Base-by-base conservation (phyloP, 148 eudicot genomes). In the Fagopyrum homotropicum region DNA sequence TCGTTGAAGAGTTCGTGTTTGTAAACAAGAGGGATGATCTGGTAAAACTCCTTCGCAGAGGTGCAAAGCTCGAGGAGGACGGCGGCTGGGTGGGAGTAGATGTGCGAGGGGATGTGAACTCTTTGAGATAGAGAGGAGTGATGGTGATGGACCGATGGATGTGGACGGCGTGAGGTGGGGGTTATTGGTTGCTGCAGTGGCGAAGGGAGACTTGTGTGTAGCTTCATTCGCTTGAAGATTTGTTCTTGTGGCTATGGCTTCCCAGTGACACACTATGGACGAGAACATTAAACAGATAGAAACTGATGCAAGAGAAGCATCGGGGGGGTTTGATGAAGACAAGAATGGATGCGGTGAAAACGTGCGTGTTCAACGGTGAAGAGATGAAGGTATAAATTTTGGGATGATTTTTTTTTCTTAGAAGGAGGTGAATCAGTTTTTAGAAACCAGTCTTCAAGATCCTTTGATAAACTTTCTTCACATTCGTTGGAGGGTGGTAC, bases 11-110 rank as follows among this genome's bases (percentile, higher is more conserved):
- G 82, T 14, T 79, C 83, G 71, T 86, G 76, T 61, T 93, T 93
- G 79, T 91, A 81, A 60, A 91, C 74, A 6, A 78, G 79, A 7
- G 98, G 97, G 76, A 93, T 51, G 47, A 85, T 61, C 84, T 88
- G 97, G 51, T 80, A 83, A 52, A 89, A 77, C 63, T 93, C 84
- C 73, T 80, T 74, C 22, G 80, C 59, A 61, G 92, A 88, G 2
- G 88, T 84, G 88, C 91, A 88, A 69, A 79, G 83, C 77, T 93
- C 92, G 9, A 93, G 91, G 61, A 89, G 86, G 22, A 88, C 75
- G 2, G 97, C 88, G 52, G 91, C 68, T 7, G 98, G 98, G 83
- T 91, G 98, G 50, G 69, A 80, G 91, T 91, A 91, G 4, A 89
- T 72, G 69, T 89, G 86, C 3, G 86, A 5, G 7, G 98, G 98